These are phyloP conservation scores for Huntiella moniliformis DNA, from an alignment of 2,329 filamentous ascomycete genomes.

Conservation along the genomic window DNA sequence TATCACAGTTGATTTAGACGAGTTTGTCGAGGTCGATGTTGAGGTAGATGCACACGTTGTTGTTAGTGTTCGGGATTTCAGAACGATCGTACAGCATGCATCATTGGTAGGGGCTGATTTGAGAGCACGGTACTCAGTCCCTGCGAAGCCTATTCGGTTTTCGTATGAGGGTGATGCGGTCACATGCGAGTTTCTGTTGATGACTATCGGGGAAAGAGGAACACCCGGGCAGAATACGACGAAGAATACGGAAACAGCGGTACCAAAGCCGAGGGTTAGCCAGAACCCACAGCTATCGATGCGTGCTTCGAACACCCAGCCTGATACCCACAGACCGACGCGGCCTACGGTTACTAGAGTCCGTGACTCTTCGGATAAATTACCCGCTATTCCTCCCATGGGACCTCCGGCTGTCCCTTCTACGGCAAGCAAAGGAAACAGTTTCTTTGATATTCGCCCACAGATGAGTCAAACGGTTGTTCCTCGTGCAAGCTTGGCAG, in stretches of 20 bases:
- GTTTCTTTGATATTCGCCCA: constrained; percentile 27
- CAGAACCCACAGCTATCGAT: constrained; percentile 14
- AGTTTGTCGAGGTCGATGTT: constrained; percentile 57
- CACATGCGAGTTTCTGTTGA: constrained; percentile 58
- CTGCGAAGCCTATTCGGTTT: constrained; percentile 53
- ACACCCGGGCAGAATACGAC: constrained; percentile 27
- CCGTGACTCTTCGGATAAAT: constrained; percentile 14
- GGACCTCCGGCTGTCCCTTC: constrained; percentile 17
- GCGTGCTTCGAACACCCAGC: neutral
- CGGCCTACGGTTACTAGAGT: neutral
- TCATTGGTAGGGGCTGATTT: constrained; percentile 48
- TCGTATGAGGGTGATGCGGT: constrained; percentile 51
- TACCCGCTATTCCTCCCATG: constrained; percentile 17
- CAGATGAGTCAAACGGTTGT: constrained; percentile 26
- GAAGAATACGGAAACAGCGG: constrained; percentile 5
- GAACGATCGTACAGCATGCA: constrained; percentile 59
- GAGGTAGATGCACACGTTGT: constrained; percentile 62
- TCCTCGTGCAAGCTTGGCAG: constrained; percentile 36
- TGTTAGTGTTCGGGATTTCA: constrained; percentile 68
- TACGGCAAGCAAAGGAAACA: neutral
- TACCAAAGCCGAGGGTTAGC: neutral
- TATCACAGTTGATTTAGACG: constrained; percentile 55
- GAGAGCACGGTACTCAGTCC: constrained; percentile 50
- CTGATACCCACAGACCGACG: neutral
- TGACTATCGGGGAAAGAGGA: constrained; percentile 55